Conservation (phyloP, 352 stramenopile species). For the Phytophthora aleatoria region DNA sequence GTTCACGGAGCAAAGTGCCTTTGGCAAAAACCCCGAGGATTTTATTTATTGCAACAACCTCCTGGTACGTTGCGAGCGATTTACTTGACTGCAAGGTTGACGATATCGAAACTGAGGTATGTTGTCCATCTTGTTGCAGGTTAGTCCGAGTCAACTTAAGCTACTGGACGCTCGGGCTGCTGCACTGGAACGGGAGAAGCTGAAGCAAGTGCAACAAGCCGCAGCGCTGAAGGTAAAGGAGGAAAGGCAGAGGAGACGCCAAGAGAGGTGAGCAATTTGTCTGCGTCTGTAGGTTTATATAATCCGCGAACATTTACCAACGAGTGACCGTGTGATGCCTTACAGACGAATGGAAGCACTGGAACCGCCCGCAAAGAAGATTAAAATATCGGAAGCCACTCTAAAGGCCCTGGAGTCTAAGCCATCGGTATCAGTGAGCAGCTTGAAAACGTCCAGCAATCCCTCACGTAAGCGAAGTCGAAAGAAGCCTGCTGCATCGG, state of each 20-base stretch:
- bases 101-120: slow-evolving; percentile 1
- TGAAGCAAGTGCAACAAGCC: slow-evolving; percentile 41
- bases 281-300: background rate
- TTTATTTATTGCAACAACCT: slow-evolving; percentile 86
- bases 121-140: slow-evolving; percentile 26
- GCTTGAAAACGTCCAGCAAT: slow-evolving; percentile 9
- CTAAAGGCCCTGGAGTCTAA: slow-evolving; percentile 34
- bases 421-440: slow-evolving; percentile 9
- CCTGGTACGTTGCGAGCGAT: slow-evolving; percentile 41
- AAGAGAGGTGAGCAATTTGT: slow-evolving; percentile 16
- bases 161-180: slow-evolving; percentile 48
- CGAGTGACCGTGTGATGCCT: background rate
- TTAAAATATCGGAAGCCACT: slow-evolving; percentile 40
- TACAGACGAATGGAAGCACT: slow-evolving; percentile 32
- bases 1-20: slow-evolving; percentile 62
- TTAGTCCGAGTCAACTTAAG: slow-evolving; percentile 47
- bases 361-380: slow-evolving; percentile 45
- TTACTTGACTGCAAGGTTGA: slow-evolving; percentile 2
- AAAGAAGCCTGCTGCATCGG: slow-evolving; percentile 36
- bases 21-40: slow-evolving; percentile 62
- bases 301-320: background rate
- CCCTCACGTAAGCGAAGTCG: slow-evolving; percentile 34
- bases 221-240: slow-evolving; percentile 37
- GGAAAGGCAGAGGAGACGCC: slow-evolving; percentile 43
- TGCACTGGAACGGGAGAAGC: slow-evolving; percentile 44